Base-by-base conservation (phyloP, 257 asterid species). In the Solanum pimpinellifolium region DNA sequence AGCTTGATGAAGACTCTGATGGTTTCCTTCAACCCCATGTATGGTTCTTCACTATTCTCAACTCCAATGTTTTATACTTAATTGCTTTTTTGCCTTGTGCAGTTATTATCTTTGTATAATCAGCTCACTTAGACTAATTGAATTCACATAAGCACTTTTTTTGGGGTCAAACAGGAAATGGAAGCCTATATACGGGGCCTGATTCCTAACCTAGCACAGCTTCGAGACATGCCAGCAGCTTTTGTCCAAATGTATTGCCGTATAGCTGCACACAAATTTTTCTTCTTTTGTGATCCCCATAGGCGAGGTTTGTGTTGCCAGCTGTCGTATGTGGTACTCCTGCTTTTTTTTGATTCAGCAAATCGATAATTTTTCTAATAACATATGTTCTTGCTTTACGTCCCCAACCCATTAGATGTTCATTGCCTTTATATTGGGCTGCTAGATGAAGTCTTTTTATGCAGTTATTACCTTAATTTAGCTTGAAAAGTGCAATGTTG, bases 1-100 rank as follows among this genome's bases (percentile, higher is more conserved):
- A 97, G 95, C 99, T 97, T 70, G 99, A 97, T 87, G 98, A 94
- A 92, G 99, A 97, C 92, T 97, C 99, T 83, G 99, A 97, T 92
- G 99, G 99, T 89, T 97, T 96, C 88, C 98, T 96, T 88, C 99
- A 93, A 88, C 98, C 99, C 86, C 97, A 95, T 91, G 99, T 97
- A 94, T 87, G 95, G 83, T 88, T 75, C 41, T 77, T 84, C 83
- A 42, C 87, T 86, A 86, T 88, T 89, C 68, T 62, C 80, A 89
- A 89, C 85, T 77, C 65, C 78, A 47, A 49, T 73, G 52, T 86
- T 85, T 56, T 87, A 47, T 44, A 68, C 76, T 82, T 69, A 81
- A 86, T 5, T 46, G 9, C 69, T 49, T 49, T 49, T 10, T 31
- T 20, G 29, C 44, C 52, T 27, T 46, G 42, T 37, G 33, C 25